Evolutionary conservation across 371 early-diverging fungal species (phyloP), one percentile per base, ranked within the genome.

Genomic region (Rhizopus arrhizus): DNA sequence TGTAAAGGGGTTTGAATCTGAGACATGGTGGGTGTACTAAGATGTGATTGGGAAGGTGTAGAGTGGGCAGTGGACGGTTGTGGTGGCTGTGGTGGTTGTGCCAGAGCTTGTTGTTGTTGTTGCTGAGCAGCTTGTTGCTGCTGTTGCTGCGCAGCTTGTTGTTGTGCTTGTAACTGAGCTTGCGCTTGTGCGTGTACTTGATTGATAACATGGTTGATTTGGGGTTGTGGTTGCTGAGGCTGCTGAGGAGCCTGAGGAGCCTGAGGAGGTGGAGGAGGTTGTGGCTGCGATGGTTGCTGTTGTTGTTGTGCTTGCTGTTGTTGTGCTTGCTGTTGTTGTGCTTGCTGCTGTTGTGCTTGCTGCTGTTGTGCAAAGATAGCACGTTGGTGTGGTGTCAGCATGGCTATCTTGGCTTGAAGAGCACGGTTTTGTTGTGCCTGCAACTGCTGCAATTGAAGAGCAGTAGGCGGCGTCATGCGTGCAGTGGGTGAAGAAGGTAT

Each of bases 401-500:
- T 69, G n/a, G 67, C 59, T 53, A 65, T 52, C 56, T 74, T 75
- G 45, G 62, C 70, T 49, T 75, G 73, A 55, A 69, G 60, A 4
- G 64, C 68, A 11, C 76, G 66, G 31, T 59, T 67, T 45, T 74
- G 74, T 50, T 70, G 73, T 40, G 65, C 75, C 33, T 79, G 79
- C 29, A 70, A 36, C 50, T 78, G 78, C 36, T 65, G 69, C 47
- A 66, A 65, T 33, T 63, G 62, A 16, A 56, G 34, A 6, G 65
- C 62, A 9, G 67, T 48, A 2, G 74, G 73, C 0, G 71, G 63
- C 3, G 69, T 61, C 35, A 79, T 53, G 9, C 80, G 78, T 5
- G 70, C 68, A 2, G 75, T 75, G 6, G 81, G 78, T 5, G 82
- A 77, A 13, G 76, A 72, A 33, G 78, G 76, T 9, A 75, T 68